Conservation (phyloP, 441 rosid species). For the Populus hybrid region DNA sequence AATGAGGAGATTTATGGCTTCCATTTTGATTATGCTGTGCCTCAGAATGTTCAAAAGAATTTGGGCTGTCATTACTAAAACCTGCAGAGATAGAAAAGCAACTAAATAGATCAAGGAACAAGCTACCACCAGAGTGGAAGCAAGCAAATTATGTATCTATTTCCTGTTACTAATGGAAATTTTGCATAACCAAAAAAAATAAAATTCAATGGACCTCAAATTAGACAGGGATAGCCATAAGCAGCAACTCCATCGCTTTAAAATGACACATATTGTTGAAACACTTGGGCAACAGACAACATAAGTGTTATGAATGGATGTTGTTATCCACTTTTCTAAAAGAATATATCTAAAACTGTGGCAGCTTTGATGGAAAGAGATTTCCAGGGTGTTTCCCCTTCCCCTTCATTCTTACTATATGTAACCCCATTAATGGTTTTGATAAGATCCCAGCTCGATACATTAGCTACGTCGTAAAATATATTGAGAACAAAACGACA, state of each 20-base stretch:
- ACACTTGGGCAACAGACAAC: background rate
- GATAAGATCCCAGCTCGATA: background rate
- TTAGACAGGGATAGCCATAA: background rate
- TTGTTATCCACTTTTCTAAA: background rate
- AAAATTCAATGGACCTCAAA: background rate
- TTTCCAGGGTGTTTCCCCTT: background rate
- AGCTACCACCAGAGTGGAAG: conserved; percentile 2
- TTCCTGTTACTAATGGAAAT: background rate
- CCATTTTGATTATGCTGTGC: conserved; percentile 98
- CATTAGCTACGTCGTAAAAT: background rate
- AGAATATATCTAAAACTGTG: background rate
- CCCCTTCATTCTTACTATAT: background rate
- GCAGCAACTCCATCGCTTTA: background rate
- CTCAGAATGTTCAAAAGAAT: conserved; percentile 92
- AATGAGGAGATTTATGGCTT: conserved; percentile 80
- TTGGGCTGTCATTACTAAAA: conserved; percentile 98
- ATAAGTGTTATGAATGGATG: background rate
- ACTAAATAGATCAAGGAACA: conserved; percentile 6
- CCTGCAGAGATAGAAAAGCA: conserved; percentile 39
- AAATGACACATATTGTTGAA: background rate
- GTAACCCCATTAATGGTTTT: background rate
- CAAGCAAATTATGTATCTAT: background rate
- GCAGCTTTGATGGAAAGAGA: background rate
- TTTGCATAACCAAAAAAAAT: background rate
- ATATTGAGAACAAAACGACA: background rate